These are phyloP conservation scores for Ceratonia siliqua DNA, from an alignment of 306 rosid genomes.

Conservation along the genomic window DNA sequence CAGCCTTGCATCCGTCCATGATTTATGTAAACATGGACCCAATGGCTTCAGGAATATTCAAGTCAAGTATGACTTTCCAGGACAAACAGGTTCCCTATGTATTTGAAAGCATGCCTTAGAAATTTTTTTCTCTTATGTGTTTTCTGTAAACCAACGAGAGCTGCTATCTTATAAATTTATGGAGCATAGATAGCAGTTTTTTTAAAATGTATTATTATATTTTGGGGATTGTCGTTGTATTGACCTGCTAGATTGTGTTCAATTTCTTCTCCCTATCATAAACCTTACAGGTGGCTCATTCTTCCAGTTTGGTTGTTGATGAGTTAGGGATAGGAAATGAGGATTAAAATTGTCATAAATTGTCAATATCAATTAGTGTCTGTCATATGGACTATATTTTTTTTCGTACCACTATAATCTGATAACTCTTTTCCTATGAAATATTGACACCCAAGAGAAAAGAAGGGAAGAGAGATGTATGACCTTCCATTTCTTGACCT, in stretches of 20 bases:
- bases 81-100: background rate
- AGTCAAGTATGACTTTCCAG: background rate
- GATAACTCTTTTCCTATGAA: background rate
- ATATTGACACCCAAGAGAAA: background rate
- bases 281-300: too few relatives aligned
- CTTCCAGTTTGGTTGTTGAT: too few relatives aligned
- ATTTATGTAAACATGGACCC: background rate
- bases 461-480: background rate
- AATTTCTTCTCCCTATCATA: too few relatives aligned
- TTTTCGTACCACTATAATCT: too few relatives aligned
- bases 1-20: background rate
- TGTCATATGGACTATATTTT: too few relatives aligned
- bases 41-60: constrained; percentile 5
- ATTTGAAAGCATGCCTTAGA: background rate
- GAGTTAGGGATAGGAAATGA: too few relatives aligned
- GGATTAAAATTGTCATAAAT: too few relatives aligned
- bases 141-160: too few relatives aligned
- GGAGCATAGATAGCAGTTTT: background rate
- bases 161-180: too few relatives aligned
- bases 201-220: too few relatives aligned
- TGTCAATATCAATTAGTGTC: too few relatives aligned
- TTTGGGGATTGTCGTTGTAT: background rate
- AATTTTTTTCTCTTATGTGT: background rate
- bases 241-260: too few relatives aligned
- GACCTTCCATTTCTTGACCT: background rate